Conservation (phyloP, 352 stramenopile species). For the Phytopythium boreale region DNA sequence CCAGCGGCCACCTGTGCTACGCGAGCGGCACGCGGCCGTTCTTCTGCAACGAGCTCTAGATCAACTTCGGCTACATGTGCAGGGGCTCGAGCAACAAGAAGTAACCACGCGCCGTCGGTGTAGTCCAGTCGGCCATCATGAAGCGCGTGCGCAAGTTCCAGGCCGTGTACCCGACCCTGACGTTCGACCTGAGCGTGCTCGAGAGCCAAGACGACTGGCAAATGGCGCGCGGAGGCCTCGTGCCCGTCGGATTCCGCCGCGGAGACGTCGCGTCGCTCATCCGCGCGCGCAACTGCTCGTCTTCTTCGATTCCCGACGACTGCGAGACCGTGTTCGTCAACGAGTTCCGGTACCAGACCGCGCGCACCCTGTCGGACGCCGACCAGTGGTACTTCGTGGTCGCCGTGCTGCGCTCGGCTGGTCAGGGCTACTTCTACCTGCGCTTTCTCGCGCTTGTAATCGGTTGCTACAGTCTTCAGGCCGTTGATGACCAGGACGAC, state of each 20-base stretch:
- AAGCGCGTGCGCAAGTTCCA: not conserved
- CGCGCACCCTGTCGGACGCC: slow-evolving; percentile 17
- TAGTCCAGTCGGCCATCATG: not conserved
- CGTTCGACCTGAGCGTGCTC: not conserved
- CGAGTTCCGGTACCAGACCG: slow-evolving; percentile 40
- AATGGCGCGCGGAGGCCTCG: slow-evolving; percentile 2
- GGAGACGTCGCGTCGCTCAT: not conserved
- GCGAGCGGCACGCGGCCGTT: not conserved
- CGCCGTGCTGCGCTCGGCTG: slow-evolving; percentile 19
- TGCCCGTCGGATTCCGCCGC: not conserved
- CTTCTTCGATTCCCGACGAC: not conserved
- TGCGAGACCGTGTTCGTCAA: slow-evolving; percentile 38
- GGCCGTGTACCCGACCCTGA: not conserved
- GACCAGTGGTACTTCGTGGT: slow-evolving; percentile 31
- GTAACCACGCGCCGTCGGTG: not conserved
- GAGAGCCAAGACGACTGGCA: slow-evolving; percentile 2
- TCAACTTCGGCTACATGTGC: slow-evolving; percentile 10
- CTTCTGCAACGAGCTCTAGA: slow-evolving; percentile 13
- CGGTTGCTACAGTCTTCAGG: slow-evolving; percentile 25
- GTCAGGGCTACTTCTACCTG: slow-evolving; percentile 37
- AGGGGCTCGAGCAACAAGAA: not conserved
- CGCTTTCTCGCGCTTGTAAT: slow-evolving; percentile 24
- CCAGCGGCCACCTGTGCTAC: slow-evolving; percentile 3
- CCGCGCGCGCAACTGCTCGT: slow-evolving; percentile 1
- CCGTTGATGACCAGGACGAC: not conserved